Evolutionary conservation across 2,329 filamentous ascomycete genomes (phyloP), one percentile per base, ranked within the genome.

Genomic region (Sclerotinia minor): DNA sequence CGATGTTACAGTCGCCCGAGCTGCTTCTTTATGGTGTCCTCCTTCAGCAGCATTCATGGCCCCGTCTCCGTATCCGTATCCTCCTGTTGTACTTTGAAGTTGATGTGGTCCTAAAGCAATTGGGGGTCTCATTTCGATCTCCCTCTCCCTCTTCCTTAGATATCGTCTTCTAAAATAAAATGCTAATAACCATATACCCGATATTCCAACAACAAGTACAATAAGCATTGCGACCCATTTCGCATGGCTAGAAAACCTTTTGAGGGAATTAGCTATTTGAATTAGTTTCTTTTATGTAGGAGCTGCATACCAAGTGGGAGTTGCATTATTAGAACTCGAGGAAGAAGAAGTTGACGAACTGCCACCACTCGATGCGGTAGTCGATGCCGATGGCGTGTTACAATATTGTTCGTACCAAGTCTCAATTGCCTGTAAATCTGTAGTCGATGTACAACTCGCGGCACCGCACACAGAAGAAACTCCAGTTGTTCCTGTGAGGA

Each of bases 211-310:
- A 54, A 89, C 83, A 38, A 96, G 83, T 70, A 94, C 81, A 71
- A 92, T 88, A 65, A 95, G 83, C 84, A 95, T 92, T 70, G 94
- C 83, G 57, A 96, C 86, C 92, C 92, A 96, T 80, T 88, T 84
- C 81, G 86, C 92, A 78, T 94, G 91, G 38, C 81, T 83, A 9
- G 84, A 83, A 61, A 91, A 79, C 90, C 90, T 92, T 92, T 47
- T 4, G 45, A 38, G 21, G 5, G 57, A 11, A 35, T 67, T 47
- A 50, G 35, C 29, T n/a, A 38, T 6, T 24, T 49, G 3, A 5
- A 35, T 19, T 6, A 35, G 11, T 35, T 32, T 49, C 35, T 21
- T 17, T 9, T 19, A n/a, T 24, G 6, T 19, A 29, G 21, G 11
- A 53, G 24, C 32, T 49, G 35, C 65, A 59, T 73, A 67, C 68